phyloP scores from a whole-genome alignment of 2,329 filamentous ascomycete genomes.

The Didymella arachidicola region DNA sequence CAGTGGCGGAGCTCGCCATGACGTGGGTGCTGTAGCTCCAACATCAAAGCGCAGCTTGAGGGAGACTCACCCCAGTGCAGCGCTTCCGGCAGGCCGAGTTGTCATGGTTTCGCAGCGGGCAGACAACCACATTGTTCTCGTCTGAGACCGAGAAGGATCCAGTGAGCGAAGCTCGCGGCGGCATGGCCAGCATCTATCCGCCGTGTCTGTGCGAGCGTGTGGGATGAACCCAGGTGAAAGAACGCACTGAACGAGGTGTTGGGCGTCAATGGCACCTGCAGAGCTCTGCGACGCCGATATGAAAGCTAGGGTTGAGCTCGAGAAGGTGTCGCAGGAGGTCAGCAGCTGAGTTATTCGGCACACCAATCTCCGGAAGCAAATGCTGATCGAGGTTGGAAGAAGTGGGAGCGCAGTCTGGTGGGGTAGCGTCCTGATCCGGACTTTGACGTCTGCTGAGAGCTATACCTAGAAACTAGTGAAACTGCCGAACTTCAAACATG shows the following conservation, averaged over 20 bases:
- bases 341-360: conserved; percentile 20
- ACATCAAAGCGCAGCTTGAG: conserved; percentile 18
- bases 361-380: conserved; percentile 20
- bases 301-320: conserved; percentile 19
- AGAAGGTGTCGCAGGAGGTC: conserved; percentile 11
- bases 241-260: conserved; percentile 4
- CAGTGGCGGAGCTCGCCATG: conserved; percentile 27
- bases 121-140: conserved; percentile 94
- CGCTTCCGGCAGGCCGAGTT: conserved; percentile 96
- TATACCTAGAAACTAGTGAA: conserved; percentile 22
- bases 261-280: conserved; percentile 24
- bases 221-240: conserved; percentile 11
- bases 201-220: conserved; percentile 15
- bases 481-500: conserved; percentile 22
- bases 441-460: conserved; percentile 23
- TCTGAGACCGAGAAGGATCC: conserved; percentile 92
- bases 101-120: conserved; percentile 94
- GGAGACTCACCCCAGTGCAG: conserved; percentile 90
- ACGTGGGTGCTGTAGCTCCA: conserved; percentile 27
- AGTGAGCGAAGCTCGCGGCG: conserved; percentile 83
- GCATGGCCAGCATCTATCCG: conserved; percentile 71
- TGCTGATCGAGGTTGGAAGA: conserved; percentile 22
- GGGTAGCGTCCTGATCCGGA: conserved; percentile 22
- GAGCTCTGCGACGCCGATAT: conserved; percentile 14
- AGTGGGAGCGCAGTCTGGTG: conserved; percentile 13